phyloP scores from a whole-genome alignment of 352 stramenopile species.

The Globisporangium cederbergense region DNA sequence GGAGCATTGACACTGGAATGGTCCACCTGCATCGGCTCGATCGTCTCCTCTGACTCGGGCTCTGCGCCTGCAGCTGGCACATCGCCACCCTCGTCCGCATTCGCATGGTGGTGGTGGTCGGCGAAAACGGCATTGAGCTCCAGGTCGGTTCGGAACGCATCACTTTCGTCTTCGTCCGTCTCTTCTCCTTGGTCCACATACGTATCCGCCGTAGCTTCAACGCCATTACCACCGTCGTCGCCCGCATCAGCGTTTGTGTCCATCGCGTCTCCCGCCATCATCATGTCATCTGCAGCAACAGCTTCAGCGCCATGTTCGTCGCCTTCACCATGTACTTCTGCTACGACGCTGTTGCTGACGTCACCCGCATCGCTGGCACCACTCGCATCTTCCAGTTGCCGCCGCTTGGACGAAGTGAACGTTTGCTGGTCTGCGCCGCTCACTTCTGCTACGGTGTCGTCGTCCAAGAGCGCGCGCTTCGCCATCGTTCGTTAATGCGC shows the following conservation, averaged over 20 bases:
- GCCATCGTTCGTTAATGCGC: not conserved
- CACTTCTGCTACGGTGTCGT: not conserved
- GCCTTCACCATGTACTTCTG: not conserved
- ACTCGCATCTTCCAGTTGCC: not conserved
- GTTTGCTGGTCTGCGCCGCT: not conserved
- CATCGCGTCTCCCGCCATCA: not conserved
- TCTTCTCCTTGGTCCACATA: not conserved
- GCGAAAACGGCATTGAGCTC: not conserved
- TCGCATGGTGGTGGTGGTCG: not conserved
- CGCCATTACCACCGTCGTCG: not conserved
- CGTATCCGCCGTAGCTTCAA: not conserved
- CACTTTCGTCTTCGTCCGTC: not conserved
- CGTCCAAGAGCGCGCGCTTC: not conserved
- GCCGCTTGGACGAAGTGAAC: conserved; percentile 7
- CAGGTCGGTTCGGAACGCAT: not conserved
- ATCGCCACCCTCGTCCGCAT: not conserved
- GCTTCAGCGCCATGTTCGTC: not conserved
- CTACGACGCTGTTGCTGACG: not conserved
- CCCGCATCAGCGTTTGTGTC: not conserved
- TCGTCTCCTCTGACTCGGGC: not conserved
- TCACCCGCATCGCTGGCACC: not conserved
- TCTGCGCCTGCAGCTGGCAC: not conserved
- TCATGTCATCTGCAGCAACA: not conserved
- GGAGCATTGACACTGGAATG: not conserved
- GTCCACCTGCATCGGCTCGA: not conserved